Percentiles rank a stretch among this genome's conserved stretches.
Evolutionary conservation across 139 green algal species (phyloP).

Genomic region (Tetradesmus obliquus): DNA sequence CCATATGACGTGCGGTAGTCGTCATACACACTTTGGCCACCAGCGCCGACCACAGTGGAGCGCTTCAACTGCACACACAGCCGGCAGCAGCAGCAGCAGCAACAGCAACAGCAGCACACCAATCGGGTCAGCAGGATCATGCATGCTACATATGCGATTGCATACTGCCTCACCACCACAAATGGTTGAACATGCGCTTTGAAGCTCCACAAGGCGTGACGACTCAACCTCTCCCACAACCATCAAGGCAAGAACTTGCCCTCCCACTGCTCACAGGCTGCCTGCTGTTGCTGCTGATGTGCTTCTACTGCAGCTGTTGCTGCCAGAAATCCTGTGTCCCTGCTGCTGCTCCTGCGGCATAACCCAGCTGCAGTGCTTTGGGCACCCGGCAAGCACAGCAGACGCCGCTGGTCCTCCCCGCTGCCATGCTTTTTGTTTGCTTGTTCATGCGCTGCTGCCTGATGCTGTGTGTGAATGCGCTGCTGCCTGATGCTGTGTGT

Average conservation of each 20-base stretch:
- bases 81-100: neutral
- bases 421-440: too few species aligned
- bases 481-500: neutral
- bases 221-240: too few species aligned
- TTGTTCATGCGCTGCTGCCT: neutral
- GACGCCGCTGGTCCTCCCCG: too few species aligned
- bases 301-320: too few species aligned
- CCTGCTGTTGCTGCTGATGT: neutral
- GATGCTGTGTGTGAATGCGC: neutral
- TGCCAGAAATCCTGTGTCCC: neutral
- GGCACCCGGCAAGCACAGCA: too few species aligned
- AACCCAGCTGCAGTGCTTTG: neutral
- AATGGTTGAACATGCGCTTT: neutral
- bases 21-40: slow-evolving; percentile 67
- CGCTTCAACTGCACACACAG: slow-evolving; percentile 75
- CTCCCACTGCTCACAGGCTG: neutral
- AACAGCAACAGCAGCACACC: neutral
- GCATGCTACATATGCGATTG: too few species aligned
- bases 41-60: slow-evolving; percentile 81
- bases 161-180: too few species aligned
- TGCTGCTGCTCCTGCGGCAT: neutral
- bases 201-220: neutral
- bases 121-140: neutral
- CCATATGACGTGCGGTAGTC: slow-evolving; percentile 84
- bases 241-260: too few species aligned